Conservation (phyloP, 2,329 filamentous ascomycete genomes). For the Ophiostoma populinum region DNA sequence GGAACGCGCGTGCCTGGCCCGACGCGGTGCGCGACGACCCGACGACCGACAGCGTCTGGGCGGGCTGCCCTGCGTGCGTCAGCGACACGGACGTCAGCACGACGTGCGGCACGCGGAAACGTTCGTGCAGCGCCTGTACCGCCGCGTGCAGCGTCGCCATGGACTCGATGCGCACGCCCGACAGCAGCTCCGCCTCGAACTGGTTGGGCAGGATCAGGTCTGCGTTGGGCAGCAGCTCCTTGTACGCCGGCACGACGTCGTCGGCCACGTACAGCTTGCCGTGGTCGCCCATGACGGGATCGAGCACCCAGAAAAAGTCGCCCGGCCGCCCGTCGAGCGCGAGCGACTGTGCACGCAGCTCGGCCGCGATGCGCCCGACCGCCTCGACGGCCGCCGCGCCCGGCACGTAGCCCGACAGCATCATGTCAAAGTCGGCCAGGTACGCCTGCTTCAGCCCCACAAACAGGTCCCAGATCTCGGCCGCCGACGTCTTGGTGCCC, state of each 20-base stretch:
- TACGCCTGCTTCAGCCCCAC: conserved; percentile 67
- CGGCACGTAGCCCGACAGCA: conserved; percentile 89
- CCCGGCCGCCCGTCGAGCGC: conserved; percentile 37
- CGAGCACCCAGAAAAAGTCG: conserved; percentile 89
- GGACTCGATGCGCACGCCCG: conserved; percentile 66
- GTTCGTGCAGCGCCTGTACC: conserved; percentile 59
- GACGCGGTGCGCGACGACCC: conserved; percentile 53
- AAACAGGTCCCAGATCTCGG: conserved; percentile 74
- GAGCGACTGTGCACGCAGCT: conserved; percentile 51
- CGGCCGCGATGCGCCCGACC: conserved; percentile 67
- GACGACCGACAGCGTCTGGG: conserved; percentile 47
- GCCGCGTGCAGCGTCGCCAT: conserved; percentile 55
- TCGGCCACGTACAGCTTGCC: conserved; percentile 80
- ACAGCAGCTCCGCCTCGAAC: conserved; percentile 89
- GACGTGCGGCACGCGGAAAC: conserved; percentile 66
- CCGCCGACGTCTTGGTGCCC: conserved; percentile 63
- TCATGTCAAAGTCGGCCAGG: conserved; percentile 79
- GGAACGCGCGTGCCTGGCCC: conserved; percentile 64
- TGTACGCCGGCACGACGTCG: conserved; percentile 84
- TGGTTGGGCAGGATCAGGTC: conserved; percentile 93
- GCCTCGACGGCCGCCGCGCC: conserved; percentile 70
- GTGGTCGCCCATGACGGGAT: conserved; percentile 97
- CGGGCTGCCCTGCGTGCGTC: conserved; percentile 30
- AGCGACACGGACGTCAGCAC: conserved; percentile 82
- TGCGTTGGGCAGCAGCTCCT: conserved; percentile 57